Conservation (phyloP, 495 filamentous ascomycete species). For the Neurospora sp. region DNA sequence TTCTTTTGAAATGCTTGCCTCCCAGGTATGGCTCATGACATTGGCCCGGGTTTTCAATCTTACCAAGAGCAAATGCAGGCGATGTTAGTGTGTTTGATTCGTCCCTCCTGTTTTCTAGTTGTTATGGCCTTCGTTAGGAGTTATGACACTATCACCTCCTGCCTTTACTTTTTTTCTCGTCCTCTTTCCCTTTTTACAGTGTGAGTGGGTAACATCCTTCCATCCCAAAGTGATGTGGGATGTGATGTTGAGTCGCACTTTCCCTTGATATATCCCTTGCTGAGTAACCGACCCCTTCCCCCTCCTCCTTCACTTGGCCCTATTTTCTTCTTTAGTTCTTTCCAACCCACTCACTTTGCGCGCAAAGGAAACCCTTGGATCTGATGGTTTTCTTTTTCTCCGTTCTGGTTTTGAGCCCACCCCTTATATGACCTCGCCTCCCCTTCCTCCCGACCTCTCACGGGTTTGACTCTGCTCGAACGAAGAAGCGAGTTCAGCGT, state of each 20-base stretch:
- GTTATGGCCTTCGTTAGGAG: background rate
- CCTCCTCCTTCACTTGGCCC: background rate
- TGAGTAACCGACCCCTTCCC: background rate
- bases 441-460: background rate
- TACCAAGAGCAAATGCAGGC: background rate
- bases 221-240: background rate
- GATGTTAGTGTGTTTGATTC: background rate
- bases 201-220: background rate
- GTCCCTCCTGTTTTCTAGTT: background rate
- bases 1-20: background rate
- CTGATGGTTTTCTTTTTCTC: background rate
- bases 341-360: background rate
- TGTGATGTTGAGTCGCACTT: background rate
- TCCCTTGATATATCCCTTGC: background rate
- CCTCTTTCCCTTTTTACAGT: background rate
- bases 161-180: background rate
- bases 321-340: background rate
- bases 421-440: background rate
- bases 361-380: background rate
- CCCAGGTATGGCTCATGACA: background rate
- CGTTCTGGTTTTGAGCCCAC: background rate
- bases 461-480: background rate
- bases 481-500: background rate
- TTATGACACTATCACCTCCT: background rate
- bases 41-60: background rate